A percentile compares a stretch with the other conserved stretches of the same genome.
These are phyloP conservation scores for Toxoplasma gondii DNA, from an alignment of 169 alveolate genomes.

Conservation along the genomic window DNA sequence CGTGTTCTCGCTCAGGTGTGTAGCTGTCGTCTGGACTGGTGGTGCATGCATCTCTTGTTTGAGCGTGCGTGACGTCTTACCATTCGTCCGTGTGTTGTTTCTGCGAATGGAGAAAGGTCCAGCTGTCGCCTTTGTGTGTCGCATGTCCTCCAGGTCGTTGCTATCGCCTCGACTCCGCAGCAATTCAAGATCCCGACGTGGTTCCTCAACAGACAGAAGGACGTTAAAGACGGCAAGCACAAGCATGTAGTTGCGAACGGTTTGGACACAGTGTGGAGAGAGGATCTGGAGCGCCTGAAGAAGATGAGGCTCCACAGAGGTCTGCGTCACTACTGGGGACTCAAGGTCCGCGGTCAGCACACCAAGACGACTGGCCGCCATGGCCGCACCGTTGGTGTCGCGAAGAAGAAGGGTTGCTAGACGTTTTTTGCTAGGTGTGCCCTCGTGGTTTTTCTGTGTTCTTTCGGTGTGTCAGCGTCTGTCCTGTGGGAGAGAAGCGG, in stretches of 20 bases:
- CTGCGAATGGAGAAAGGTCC: too few relatives aligned
- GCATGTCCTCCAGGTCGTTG: constrained; percentile 84
- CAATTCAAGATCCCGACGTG: constrained; percentile 98
- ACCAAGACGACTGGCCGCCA: constrained; percentile 99
- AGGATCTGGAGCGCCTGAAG: constrained; percentile 98
- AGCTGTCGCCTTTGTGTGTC: too few relatives aligned
- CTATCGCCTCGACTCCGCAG: constrained; percentile 90
- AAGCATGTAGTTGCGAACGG: constrained; percentile 94
- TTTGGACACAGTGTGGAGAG: constrained; percentile 97
- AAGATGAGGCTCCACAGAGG: constrained; percentile 98
- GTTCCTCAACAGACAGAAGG: constrained; percentile 98
- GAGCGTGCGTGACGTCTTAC: too few relatives aligned
- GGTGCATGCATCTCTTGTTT: too few relatives aligned
- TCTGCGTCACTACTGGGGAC: constrained; percentile 98
- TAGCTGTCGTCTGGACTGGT: too few relatives aligned
- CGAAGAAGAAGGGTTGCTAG: constrained; percentile 90
- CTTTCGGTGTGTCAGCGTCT: background rate
- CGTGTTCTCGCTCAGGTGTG: too few relatives aligned
- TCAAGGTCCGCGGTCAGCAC: constrained; percentile 99
- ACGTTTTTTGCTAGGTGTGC: background rate
- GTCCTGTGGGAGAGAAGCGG: background rate
- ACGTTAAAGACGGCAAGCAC: constrained; percentile 95
- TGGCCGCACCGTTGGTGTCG: constrained; percentile 98
- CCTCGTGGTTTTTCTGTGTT: background rate
- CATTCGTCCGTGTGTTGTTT: too few relatives aligned